A percentile compares a stretch with the other conserved stretches of the same genome.
These are phyloP conservation scores for Erodium texanum DNA, from an alignment of 441 rosid genomes.

Conservation along the genomic window DNA sequence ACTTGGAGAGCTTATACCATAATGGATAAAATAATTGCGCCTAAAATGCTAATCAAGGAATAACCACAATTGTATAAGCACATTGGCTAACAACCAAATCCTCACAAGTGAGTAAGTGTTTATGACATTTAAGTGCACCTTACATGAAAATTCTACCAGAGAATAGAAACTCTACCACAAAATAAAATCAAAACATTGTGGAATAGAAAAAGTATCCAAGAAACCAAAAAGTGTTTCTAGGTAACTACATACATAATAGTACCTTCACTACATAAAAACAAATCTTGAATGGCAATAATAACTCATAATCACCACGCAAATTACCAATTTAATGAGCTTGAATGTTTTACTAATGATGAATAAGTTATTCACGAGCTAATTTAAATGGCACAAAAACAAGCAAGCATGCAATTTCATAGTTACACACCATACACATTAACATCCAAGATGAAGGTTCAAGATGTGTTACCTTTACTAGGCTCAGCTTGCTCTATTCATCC, in stretches of 20 bases:
- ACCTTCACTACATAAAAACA: neutral
- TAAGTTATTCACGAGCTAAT: neutral
- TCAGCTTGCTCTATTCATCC: conserved; percentile 22
- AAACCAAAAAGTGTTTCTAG: neutral
- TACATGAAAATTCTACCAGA: neutral
- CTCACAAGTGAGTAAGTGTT: neutral
- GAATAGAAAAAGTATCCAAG: no score
- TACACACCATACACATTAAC: neutral
- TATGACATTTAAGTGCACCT: no score
- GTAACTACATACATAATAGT: neutral
- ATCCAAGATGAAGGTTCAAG: neutral
- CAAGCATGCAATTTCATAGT: neutral
- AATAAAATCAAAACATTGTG: no score
- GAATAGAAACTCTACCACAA: no score
- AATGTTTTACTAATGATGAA: no score
- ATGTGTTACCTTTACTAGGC: conserved; percentile 17
- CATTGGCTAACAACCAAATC: neutral
- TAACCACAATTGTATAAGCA: neutral
- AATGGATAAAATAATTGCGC: neutral
- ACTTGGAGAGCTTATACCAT: neutral
- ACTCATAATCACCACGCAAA: neutral
- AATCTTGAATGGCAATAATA: neutral
- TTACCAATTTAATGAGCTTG: neutral
- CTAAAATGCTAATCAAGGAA: neutral
- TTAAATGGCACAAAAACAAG: neutral